phyloP scores from a whole-genome alignment of 148 eudicot genomes.

The Dianthus caryophyllus region DNA sequence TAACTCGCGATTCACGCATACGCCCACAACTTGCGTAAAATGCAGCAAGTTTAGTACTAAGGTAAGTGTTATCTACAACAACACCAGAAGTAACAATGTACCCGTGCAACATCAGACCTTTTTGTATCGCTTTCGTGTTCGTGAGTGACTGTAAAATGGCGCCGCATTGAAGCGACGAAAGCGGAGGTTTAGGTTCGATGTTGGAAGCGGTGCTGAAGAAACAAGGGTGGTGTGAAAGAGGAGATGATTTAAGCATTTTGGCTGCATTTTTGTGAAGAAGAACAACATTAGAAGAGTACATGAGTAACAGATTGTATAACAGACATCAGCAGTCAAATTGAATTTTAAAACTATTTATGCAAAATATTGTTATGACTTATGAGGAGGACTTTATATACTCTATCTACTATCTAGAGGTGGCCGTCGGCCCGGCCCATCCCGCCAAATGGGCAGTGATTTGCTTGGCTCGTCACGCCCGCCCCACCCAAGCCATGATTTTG shows the following conservation, averaged over 20 bases:
- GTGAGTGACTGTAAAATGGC: slow-evolving; percentile 20
- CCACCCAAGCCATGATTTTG: no score
- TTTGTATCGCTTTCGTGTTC: slow-evolving; percentile 5
- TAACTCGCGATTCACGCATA: slow-evolving; percentile 1
- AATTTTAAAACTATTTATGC: no score
- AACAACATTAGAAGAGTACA: no score
- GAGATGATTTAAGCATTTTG: neutral
- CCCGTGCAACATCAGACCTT: slow-evolving; percentile 13
- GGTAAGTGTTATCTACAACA: slow-evolving; percentile 11
- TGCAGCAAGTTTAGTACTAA: slow-evolving; percentile 19
- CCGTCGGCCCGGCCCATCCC: no score
- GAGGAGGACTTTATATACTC: no score
- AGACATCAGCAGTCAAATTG: no score
- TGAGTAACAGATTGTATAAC: no score
- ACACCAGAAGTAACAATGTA: slow-evolving; percentile 17
- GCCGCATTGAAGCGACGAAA: slow-evolving; percentile 12
- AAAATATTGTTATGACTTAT: no score
- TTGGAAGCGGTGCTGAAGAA: neutral
- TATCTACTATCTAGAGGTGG: no score
- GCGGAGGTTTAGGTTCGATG: neutral
- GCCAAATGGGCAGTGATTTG: no score
- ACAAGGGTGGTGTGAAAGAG: neutral
- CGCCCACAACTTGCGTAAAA: slow-evolving; percentile 21
- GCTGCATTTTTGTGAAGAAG: neutral
- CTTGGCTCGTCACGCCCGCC: no score